Evolutionary conservation across 2,329 filamentous ascomycete genomes (phyloP).

Genomic region (Moelleriella libera): DNA sequence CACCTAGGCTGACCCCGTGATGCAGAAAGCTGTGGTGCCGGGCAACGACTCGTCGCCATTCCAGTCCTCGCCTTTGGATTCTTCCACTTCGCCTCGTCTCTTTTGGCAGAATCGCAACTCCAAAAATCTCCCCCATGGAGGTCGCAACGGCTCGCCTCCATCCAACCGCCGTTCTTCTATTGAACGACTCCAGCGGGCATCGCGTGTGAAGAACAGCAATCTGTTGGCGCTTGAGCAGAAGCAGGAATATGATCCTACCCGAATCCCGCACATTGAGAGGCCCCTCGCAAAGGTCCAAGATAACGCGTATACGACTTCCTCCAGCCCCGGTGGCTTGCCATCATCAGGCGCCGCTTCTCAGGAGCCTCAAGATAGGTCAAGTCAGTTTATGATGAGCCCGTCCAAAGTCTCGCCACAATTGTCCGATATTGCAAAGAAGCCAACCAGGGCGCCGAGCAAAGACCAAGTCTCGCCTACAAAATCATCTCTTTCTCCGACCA

Average conservation of each 20-base stretch:
- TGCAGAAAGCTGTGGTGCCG: constrained; percentile 48
- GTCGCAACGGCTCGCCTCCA: constrained; percentile 47
- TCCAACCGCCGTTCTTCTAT: constrained; percentile 78
- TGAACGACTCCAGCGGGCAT: constrained; percentile 87
- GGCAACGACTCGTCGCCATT: constrained; percentile 69
- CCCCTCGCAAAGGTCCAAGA: constrained; percentile 66
- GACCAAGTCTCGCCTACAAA: constrained; percentile 71
- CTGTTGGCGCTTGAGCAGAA: constrained; percentile 90
- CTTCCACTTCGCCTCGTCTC: constrained; percentile 59
- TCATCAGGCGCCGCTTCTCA: constrained; percentile 30
- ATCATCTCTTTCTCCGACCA: constrained; percentile 63
- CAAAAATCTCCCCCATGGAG: constrained; percentile 61
- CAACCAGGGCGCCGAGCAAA: constrained; percentile 46
- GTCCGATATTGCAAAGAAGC: constrained; percentile 7
- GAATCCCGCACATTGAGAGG: constrained; percentile 64
- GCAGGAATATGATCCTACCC: constrained; percentile 79
- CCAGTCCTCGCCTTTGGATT: constrained; percentile 65
- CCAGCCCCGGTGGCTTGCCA: constrained; percentile 37
- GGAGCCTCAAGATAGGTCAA: constrained; percentile 30
- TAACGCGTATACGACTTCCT: constrained; percentile 52
- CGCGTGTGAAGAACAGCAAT: constrained; percentile 94
- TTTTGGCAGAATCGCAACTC: constrained; percentile 81
- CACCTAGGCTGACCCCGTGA: constrained; percentile 15
- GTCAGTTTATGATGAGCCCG: constrained; percentile 18
- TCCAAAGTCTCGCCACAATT: constrained; percentile 8